These are phyloP conservation scores for Metschnikowia reukaufii DNA, from an alignment of 805 yeast species.

Conservation along the genomic window DNA sequence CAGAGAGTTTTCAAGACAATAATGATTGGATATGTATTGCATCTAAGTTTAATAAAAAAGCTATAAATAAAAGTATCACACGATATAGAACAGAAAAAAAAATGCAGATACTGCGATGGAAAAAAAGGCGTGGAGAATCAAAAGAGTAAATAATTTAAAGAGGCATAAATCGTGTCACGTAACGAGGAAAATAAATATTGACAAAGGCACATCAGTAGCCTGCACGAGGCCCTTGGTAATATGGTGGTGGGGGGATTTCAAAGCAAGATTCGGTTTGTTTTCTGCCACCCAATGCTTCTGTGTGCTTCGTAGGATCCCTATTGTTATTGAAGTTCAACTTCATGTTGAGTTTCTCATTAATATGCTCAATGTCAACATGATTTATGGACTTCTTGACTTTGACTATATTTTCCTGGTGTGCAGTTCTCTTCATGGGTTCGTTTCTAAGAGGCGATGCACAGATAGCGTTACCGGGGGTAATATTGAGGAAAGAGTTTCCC, in stretches of 20 bases:
- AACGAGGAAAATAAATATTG: not conserved
- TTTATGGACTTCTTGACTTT: slow-evolving; percentile 28
- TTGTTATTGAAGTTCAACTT: slow-evolving; percentile 6
- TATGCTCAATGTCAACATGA: slow-evolving; percentile 31
- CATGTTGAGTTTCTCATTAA: slow-evolving; percentile 24
- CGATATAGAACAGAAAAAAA: not conserved
- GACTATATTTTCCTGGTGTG: slow-evolving; percentile 14
- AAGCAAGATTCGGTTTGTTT: slow-evolving; percentile 4
- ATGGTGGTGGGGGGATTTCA: slow-evolving; percentile 22
- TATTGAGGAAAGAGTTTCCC: slow-evolving; percentile 38
- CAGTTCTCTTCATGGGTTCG: slow-evolving; percentile 11
- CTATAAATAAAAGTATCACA: not conserved
- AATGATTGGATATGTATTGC: not conserved
- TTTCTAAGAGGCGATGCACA: slow-evolving; percentile 31
- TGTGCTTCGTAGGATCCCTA: slow-evolving; percentile 1
- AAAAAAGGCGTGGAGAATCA: not conserved
- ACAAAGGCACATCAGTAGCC: slow-evolving; percentile 8
- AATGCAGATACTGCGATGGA: not conserved
- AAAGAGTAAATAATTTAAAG: not conserved
- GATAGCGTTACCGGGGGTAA: slow-evolving; percentile 24
- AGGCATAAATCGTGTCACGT: slow-evolving; percentile 3
- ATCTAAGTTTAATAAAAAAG: too few relatives aligned
- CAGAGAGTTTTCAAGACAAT: not conserved
- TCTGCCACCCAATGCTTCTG: not conserved
- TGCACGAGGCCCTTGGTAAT: slow-evolving; percentile 19